phyloP scores from a whole-genome alignment of 495 filamentous ascomycete species.

The Hypoxylon subgilvum region DNA sequence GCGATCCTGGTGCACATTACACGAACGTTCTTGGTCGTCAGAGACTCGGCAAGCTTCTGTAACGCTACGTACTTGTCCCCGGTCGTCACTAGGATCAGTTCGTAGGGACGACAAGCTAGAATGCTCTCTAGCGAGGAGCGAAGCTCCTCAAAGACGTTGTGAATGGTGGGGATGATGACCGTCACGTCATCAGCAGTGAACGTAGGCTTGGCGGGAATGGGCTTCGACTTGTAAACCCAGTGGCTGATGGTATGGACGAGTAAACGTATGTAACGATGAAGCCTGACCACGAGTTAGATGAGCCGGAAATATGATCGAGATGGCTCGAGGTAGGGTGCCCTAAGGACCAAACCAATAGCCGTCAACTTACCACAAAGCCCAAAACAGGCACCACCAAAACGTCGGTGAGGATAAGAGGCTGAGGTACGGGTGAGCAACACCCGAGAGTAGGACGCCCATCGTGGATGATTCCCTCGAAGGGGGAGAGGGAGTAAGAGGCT shows the following conservation, averaged over 20 bases:
- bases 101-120: constrained; percentile 56
- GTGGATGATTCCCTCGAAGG: constrained; percentile 15
- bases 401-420: constrained; percentile 43
- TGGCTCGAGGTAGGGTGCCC: not conserved
- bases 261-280: constrained; percentile 58
- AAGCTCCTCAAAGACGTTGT: constrained; percentile 60
- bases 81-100: constrained; percentile 63
- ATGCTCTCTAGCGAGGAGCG: constrained; percentile 60
- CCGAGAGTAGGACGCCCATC: constrained; percentile 43
- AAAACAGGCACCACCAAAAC: constrained; percentile 49
- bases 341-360: not conserved
- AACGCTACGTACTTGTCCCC: constrained; percentile 56
- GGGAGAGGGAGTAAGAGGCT: too few relatives aligned
- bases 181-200: constrained; percentile 57
- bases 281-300: constrained; percentile 42
- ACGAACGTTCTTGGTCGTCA: constrained; percentile 50
- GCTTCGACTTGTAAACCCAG: constrained; percentile 50
- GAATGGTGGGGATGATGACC: constrained; percentile 61
- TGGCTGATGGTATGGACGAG: constrained; percentile 54
- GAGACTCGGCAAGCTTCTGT: constrained; percentile 49
- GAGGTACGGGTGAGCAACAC: constrained; percentile 45
- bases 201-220: constrained; percentile 43
- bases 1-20: constrained; percentile 48
- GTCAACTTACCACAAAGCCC: constrained; percentile 51
- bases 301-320: constrained; percentile 5